Evolutionary conservation across 2,329 filamentous ascomycete species (phyloP), one percentile per base, ranked within the genome.

Genomic region (Sclerotinia nivalis): DNA sequence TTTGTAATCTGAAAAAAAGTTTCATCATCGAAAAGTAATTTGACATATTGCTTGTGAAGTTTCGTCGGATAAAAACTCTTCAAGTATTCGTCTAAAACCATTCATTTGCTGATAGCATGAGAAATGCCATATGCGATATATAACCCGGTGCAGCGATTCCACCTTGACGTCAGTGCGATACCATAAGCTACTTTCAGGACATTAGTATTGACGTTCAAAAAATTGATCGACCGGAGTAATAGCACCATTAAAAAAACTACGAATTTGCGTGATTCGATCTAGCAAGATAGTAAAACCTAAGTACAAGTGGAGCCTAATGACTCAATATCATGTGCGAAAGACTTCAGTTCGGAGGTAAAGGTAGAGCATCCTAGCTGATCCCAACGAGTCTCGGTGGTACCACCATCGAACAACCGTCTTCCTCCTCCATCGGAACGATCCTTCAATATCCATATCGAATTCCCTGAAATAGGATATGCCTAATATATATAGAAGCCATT

Each of bases 1-100:
- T 56, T 62, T 12, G 9, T 40, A 40, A 13, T 2, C 31, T 40
- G 25, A 7, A 60, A 66, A 52, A 64, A 69, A 22, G 34, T 43
- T 28, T 58, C 68, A 40, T 69, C 60, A 18, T 69, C 60, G 34
- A 69, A 69, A 20, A 69, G 43, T 13, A 59, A 43, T 43, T 58
- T 58, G 15, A 37, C 7, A 22, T 66, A 65, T 49, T 65, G 25
- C 18, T 31, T 43, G 65, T 34, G 22, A 66, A 65, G 34, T 61
- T 54, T 20, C 10, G 9, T 54, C 56, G 3, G 34, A 34, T 1
- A 61, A 31, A 3, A 60, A 43, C 2, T 52, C 43, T 28, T 43
- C 47, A 68, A 52, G n/a, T 68, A 68, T 18, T 8, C 15, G 13
- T 43, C 34, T 25, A 68, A 37, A 9, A 40, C 10, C 12, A 8